Evolutionary conservation across 768 basidiomycete genomes (phyloP).

Genomic region (Tulasnella sp.): DNA sequence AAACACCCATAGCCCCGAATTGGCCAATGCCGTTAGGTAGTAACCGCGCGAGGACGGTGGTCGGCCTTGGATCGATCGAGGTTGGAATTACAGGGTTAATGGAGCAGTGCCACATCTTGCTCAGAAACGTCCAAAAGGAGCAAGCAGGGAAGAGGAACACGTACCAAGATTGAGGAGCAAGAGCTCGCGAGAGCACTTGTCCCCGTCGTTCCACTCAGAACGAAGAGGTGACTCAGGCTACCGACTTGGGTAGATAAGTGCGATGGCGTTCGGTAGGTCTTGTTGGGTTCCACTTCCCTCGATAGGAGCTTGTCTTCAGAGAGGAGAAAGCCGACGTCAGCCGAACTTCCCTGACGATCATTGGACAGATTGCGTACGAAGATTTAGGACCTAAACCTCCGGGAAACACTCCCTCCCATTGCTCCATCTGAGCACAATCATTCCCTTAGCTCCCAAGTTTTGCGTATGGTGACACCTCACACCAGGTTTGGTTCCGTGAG

Average conservation of each 20-base stretch:
- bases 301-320: conserved; percentile 38
- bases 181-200: conserved; percentile 57
- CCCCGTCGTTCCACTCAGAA: conserved; percentile 82
- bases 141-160: too few species aligned
- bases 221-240: conserved; percentile 85
- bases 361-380: conserved; percentile 53
- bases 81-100: too few species aligned
- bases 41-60: conserved; percentile 76
- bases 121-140: too few species aligned
- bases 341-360: background rate
- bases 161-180: too few species aligned
- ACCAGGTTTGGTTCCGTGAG: conserved; percentile 41
- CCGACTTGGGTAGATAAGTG: conserved; percentile 90
- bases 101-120: too few species aligned
- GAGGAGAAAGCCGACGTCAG: background rate
- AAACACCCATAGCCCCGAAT: conserved; percentile 44
- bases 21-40: conserved; percentile 75
- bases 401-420: conserved; percentile 83
- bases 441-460: conserved; percentile 76
- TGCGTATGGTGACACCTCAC: conserved; percentile 82
- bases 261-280: conserved; percentile 60
- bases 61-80: background rate
- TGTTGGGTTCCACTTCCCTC: conserved; percentile 39
- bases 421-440: conserved; percentile 88
- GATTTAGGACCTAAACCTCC: conserved; percentile 81